These are phyloP conservation scores for Waltiozyma solani DNA, from an alignment of 1,139 yeast species.

Conservation along the genomic window DNA sequence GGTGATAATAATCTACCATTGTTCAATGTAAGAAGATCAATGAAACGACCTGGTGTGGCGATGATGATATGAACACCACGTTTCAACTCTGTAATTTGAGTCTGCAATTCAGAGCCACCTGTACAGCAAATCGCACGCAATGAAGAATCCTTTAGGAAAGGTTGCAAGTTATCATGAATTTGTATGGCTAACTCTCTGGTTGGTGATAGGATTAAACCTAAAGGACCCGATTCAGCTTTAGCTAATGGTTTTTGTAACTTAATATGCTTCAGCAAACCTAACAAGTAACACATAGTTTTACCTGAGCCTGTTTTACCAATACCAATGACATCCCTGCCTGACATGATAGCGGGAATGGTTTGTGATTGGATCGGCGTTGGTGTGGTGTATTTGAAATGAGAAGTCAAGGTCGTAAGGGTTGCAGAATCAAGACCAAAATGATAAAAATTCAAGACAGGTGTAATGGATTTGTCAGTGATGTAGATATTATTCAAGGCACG, in stretches of 20 bases:
- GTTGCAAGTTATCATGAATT: conserved; percentile 56
- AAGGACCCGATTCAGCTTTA: conserved; percentile 54
- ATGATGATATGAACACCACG: conserved; percentile 76
- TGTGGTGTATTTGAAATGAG: conserved; percentile 37
- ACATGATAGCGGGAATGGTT: conserved; percentile 84
- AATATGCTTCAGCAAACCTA: conserved; percentile 80
- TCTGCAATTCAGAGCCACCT: conserved; percentile 86
- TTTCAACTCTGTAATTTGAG: conserved; percentile 73
- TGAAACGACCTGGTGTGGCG: conserved; percentile 94
- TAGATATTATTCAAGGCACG: conserved; percentile 18
- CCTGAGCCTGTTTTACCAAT: conserved; percentile 98
- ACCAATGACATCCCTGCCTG: conserved; percentile 85
- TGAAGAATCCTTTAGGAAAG: conserved; percentile 39
- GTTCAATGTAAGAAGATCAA: conserved; percentile 81
- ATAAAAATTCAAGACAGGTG: conserved; percentile 70
- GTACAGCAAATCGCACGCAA: conserved; percentile 71
- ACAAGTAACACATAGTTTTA: conserved; percentile 77
- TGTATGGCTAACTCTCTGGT: conserved; percentile 91
- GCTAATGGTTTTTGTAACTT: conserved; percentile 53
- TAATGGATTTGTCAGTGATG: conserved; percentile 19
- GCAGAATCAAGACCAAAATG: conserved; percentile 68
- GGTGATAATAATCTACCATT: conserved; percentile 69
- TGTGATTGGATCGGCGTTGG: conserved; percentile 93
- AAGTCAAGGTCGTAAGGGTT: conserved; percentile 32
- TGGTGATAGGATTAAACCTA: conserved; percentile 78